Evolutionary conservation across 306 rosid species (phyloP), one percentile per base, ranked within the genome.

Genomic region (Acacia melanoxylon): DNA sequence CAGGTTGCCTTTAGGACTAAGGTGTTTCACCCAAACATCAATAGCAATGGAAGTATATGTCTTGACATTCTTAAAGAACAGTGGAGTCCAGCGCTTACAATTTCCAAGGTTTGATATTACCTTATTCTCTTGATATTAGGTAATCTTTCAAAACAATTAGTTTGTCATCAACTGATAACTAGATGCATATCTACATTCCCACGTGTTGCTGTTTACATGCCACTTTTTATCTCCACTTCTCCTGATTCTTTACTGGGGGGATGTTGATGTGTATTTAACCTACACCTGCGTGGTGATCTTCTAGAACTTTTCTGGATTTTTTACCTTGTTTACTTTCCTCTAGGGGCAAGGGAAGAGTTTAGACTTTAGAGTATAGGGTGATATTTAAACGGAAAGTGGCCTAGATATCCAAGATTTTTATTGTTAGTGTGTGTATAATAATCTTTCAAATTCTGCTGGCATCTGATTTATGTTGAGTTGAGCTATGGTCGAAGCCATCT

Each of bases 11-110:
- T 94, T 77, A 92, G 93, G 93, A 94, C 97, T 16, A 94, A 92
- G 90, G 97, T 94, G n/a, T 94, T 92, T 89, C 98, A 94, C 84
- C 98, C 98, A 33, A 94, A 94, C 84, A 91, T 94, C 83, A 94
- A 92, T 68, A 92, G 95, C 81, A 92, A 92, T 33, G 98, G 98
- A 82, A 94, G 92, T 77, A 94, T 94, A 68, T 94, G 98, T 78
- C 89, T 94, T 78, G 97, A 94, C 86, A 92, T 92, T 85, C 98
- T 94, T 42, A 92, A 92, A 81, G 97, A 92, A 83, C 97, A 94
- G 62, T 94, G 98, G 98, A 92, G 94, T 86, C 98, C 94, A 17
- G 92, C 95, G 29, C 80, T 94, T 51, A 94, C 98, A 72, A 89
- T 94, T 85, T 92, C 97, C 62, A 94, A 92, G 98, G 98, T 89